phyloP scores from a whole-genome alignment of 768 basidiomycete genomes.

The Suillus clintonianus region DNA sequence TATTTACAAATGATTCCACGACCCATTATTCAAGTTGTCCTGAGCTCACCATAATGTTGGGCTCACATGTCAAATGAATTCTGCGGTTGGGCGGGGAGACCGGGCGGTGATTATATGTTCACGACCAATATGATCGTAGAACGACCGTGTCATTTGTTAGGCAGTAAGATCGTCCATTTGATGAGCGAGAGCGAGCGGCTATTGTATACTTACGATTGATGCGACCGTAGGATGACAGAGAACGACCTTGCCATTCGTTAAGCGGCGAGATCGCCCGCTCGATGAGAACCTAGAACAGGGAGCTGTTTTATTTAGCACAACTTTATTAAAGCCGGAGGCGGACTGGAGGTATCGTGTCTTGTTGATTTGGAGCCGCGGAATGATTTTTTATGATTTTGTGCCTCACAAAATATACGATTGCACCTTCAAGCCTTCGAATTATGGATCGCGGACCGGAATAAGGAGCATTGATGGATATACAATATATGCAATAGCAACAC shows the following conservation, averaged over 20 bases:
- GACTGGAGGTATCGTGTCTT: not conserved
- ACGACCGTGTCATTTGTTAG: not conserved
- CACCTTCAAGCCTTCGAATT: not conserved
- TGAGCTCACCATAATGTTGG: no score
- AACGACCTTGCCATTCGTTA: not conserved
- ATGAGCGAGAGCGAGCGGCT: not conserved
- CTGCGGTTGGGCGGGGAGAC: not conserved
- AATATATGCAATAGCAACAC: no score
- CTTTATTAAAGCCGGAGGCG: not conserved
- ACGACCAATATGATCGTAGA: not conserved
- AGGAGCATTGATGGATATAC: no score
- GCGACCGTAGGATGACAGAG: not conserved
- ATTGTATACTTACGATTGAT: not conserved
- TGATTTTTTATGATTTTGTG: not conserved
- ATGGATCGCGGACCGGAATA: not conserved
- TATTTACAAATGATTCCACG: no score
- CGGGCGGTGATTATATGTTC: not conserved
- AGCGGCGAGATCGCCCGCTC: not conserved
- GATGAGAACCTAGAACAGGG: not conserved
- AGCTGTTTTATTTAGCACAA: not conserved
- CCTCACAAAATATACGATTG: not conserved
- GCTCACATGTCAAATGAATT: not conserved
- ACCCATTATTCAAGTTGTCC: no score
- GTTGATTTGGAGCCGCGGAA: not conserved
- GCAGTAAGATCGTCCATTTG: not conserved